Evolutionary conservation across 352 stramenopile genomes (phyloP), one percentile per base, ranked within the genome.

Genomic region (Globisporangium middletonii): DNA sequence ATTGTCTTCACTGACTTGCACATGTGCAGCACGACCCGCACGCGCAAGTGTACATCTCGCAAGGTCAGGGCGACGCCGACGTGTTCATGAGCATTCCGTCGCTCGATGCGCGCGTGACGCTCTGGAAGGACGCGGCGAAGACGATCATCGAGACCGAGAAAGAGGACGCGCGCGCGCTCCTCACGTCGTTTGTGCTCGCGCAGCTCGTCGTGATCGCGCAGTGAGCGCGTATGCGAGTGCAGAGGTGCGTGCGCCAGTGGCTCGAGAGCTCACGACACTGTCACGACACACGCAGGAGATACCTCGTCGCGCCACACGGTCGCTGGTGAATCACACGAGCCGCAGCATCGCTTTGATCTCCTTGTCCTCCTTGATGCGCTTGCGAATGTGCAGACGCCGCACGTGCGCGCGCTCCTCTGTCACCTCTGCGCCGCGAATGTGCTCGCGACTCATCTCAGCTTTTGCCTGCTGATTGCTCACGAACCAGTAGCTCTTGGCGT

Each of bases 41-140:
- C 44, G 72, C 81, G 2, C 77, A 89, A 44, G 79, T 91, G 18
- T 91, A 90, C 54, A 78, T 90, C 55, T 90, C 83, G n/a, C 79
- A 89, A 55, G 81, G 81, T 0, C 83, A 86, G 30, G 74, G 82
- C 55, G 82, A 87, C 50, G 79, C 80, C 3, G 83, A 93, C 18
- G 80, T 88, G 35, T 86, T 91, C 58, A 83, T 93, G 66, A 93
- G 77, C 52, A 91, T 93, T 46, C 83, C 83, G 33, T 81, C 69
- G 4, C 70, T 93, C 9, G 78, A 93, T 5, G 83, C 83, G 4
- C 72, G 79, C 50, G 66, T 93, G 33, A 91, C 81, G 45, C 63
- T 93, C 45, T 89, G 79, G 79, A 91, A 87, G 67, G 78, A 89
- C 26, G 69, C 62, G 1, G 72, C 68, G n/a, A 90, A 89, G 58